These are phyloP conservation scores for Astrocystis sublimbata DNA, from an alignment of 495 filamentous ascomycete genomes.

Conservation along the genomic window DNA sequence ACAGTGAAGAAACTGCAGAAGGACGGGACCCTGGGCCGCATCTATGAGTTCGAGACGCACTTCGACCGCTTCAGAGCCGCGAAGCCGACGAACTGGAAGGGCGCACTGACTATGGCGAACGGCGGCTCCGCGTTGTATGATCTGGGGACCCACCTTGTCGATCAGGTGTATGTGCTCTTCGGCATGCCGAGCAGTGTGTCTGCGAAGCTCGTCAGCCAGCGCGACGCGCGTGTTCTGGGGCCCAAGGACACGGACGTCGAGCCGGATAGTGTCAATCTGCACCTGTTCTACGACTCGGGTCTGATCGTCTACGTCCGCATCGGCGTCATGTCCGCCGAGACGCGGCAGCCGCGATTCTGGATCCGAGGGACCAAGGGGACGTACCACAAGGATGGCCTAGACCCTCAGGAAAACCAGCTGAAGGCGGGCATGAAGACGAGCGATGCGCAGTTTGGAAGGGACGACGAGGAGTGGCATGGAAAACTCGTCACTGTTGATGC, in stretches of 20 bases:
- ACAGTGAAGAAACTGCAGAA: slow-evolving; percentile 66
- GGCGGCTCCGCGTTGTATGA: slow-evolving; percentile 79
- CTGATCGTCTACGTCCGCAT: slow-evolving; percentile 68
- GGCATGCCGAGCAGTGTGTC: slow-evolving; percentile 71
- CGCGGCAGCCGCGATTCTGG: slow-evolving; percentile 74
- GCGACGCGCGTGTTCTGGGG: slow-evolving; percentile 44
- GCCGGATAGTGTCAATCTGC: slow-evolving; percentile 68
- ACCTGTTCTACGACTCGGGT: slow-evolving; percentile 64
- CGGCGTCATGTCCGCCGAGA: slow-evolving; percentile 68
- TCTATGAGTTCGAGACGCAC: slow-evolving; percentile 81
- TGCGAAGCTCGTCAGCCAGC: slow-evolving; percentile 67
- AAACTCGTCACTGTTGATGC: slow-evolving; percentile 41
- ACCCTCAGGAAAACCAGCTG: slow-evolving; percentile 81
- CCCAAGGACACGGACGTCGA: slow-evolving; percentile 54
- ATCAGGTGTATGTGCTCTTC: slow-evolving; percentile 78
- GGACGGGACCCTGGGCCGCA: slow-evolving; percentile 58
- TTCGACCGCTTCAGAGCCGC: slow-evolving; percentile 76
- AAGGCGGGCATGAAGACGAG: slow-evolving; percentile 66
- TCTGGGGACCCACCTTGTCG: slow-evolving; percentile 80
- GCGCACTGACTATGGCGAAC: slow-evolving; percentile 54
- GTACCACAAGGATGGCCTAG: slow-evolving; percentile 77
- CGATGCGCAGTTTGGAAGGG: slow-evolving; percentile 66
- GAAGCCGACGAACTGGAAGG: slow-evolving; percentile 66
- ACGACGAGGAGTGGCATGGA: slow-evolving; percentile 50
- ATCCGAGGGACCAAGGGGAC: slow-evolving; percentile 77